These are phyloP conservation scores for Xylariales sp. DNA, from an alignment of 2,329 filamentous ascomycete species.

Conservation along the genomic window DNA sequence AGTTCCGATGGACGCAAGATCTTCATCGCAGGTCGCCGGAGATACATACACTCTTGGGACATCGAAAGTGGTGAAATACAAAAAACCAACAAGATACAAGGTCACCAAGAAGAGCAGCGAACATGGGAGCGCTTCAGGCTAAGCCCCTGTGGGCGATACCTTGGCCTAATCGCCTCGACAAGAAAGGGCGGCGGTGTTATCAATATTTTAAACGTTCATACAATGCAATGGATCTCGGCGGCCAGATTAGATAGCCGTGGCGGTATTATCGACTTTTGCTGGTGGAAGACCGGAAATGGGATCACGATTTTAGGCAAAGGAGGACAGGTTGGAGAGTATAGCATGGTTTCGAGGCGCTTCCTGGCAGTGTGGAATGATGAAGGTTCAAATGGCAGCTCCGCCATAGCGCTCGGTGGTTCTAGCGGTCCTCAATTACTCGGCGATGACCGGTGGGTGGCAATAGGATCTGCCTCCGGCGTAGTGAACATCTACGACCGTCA, in stretches of 20 bases:
- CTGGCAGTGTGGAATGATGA: constrained; percentile 90
- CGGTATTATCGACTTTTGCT: constrained; percentile 89
- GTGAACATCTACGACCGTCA: constrained; percentile 93
- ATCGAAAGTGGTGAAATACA: constrained; percentile 83
- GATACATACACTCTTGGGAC: constrained; percentile 96
- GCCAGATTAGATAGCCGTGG: constrained; percentile 84
- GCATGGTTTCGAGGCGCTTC: constrained; percentile 74
- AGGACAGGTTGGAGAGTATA: constrained; percentile 92
- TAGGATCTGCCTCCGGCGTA: constrained; percentile 88
- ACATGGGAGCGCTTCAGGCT: constrained; percentile 92
- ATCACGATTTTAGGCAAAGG: constrained; percentile 86
- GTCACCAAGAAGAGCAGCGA: constrained; percentile 83
- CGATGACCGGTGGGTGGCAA: constrained; percentile 86
- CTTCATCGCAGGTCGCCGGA: constrained; percentile 87
- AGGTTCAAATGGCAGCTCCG: constrained; percentile 86
- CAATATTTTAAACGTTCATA: constrained; percentile 82
- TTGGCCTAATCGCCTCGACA: constrained; percentile 83
- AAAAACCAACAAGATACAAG: constrained; percentile 80
- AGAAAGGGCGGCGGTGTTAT: constrained; percentile 89
- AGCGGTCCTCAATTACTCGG: constrained; percentile 72
- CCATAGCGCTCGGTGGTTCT: constrained; percentile 80
- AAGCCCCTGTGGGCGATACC: constrained; percentile 86
- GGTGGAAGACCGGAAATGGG: constrained; percentile 88
- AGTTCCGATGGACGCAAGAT: constrained; percentile 79
- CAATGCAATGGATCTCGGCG: constrained; percentile 88